Conservation (phyloP, 805 yeast genomes). For the Yamadazyma endophytica region DNA sequence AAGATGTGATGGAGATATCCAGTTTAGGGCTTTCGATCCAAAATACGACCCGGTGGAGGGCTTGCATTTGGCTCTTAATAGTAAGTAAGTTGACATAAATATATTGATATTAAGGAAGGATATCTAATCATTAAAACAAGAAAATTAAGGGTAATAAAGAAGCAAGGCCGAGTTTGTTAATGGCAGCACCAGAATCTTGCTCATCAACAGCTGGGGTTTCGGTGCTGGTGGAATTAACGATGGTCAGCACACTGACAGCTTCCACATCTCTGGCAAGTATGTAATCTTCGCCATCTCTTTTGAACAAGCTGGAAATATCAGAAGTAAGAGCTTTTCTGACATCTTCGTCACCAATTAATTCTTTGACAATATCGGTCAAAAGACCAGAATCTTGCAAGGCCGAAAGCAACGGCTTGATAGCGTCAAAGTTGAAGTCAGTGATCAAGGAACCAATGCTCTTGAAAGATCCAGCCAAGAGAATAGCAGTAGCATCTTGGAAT, state of each 20-base stretch:
- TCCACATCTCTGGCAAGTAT: no score
- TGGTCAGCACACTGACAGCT: no score
- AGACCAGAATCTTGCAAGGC: slow-evolving; percentile 21
- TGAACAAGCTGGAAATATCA: slow-evolving; percentile 18
- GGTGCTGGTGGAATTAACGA: no score
- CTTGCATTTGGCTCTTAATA: neutral
- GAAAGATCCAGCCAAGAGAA: slow-evolving; percentile 19
- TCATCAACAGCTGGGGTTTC: no score
- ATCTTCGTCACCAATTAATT: slow-evolving; percentile 18
- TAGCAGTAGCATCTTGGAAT: slow-evolving; percentile 21
- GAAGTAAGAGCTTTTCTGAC: slow-evolving; percentile 19
- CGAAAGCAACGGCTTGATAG: slow-evolving; percentile 16
- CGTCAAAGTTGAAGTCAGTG: slow-evolving; percentile 13
- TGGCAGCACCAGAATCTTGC: no score
- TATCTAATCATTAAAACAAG: no score
- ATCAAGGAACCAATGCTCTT: slow-evolving; percentile 15
- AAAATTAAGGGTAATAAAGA: no score
- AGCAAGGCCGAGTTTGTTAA: no score
- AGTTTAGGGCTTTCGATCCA: slow-evolving; percentile 3
- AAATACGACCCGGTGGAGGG: no score
- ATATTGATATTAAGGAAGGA: no score
- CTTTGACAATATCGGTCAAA: slow-evolving; percentile 16
- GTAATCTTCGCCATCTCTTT: no score
- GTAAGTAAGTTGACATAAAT: no score
- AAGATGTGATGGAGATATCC: slow-evolving; percentile 2